Base-by-base conservation (phyloP, 441 rosid genomes). In the Pelargonium myrrhifolium region DNA sequence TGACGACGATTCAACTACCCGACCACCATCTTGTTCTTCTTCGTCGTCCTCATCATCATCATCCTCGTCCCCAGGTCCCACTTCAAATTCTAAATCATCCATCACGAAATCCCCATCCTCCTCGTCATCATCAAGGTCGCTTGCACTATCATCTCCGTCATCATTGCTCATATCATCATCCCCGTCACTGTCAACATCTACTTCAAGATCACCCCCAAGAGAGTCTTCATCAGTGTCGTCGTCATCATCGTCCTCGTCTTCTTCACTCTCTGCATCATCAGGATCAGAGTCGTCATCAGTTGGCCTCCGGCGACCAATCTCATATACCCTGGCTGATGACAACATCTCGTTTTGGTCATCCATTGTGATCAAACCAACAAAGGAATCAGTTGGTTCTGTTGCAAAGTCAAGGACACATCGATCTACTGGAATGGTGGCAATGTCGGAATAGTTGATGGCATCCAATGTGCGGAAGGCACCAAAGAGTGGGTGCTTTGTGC, bases 221-320 rank as follows among this genome's bases (percentile, higher is more conserved):
- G 92, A 82, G 80, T 89, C 99, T 53, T 81, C 65, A 74, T 92
- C 96, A n/a, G 15, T 85, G 45, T 74, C 86, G 0, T 83, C 74
- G 0, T 92, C 97, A 0, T 83, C 73, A 0, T 92, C 97, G 0
- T 94, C 98, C 11, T 94, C 99, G 0, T 91, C 97, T 65, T 92
- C 99, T 21, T 92, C 96, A 35, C 89, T 91, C 77, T 90, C 97
- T 26, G 89, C 98, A 72, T 92, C 98, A 70, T 95, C 98, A 12
- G 98, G 98, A 78, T 95, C 99, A 0, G 98, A 92, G 74, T 95
- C 99, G 58, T 95, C 99, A 28, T 92, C 99, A 0, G 98, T 90
- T 40, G 98, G 97, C 80, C 89, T 83, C 71, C 97, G 78, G 3
- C 99, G 83, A 65, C 99, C 99, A 71, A 92, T 87, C 84, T 95